phyloP scores from a whole-genome alignment of 2,329 filamentous ascomycete genomes.

The Fusarium clavum region DNA sequence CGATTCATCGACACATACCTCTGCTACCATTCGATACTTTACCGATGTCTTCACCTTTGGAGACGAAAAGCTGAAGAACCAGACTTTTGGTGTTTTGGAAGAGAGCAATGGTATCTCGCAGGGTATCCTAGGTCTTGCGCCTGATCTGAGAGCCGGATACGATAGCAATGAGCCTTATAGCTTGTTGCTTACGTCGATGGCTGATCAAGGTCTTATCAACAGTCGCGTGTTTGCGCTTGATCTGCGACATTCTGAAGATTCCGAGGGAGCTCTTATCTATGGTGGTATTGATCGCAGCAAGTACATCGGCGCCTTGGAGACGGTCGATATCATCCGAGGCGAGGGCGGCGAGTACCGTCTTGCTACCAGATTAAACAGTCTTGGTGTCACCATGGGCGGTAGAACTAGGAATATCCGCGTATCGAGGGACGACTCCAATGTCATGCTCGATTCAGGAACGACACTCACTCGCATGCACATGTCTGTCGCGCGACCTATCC shows the following conservation, averaged over 20 bases:
- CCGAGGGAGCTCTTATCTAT: constrained; percentile 63
- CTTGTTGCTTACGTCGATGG: constrained; percentile 64
- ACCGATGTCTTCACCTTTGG: constrained; percentile 61
- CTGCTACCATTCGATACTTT: constrained; percentile 58
- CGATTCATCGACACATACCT: constrained; percentile 52
- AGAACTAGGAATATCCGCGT: constrained; percentile 44
- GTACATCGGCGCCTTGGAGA: constrained; percentile 60
- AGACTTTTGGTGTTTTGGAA: constrained; percentile 63
- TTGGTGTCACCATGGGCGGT: constrained; percentile 49
- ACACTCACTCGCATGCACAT: constrained; percentile 61
- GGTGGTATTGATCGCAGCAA: constrained; percentile 65
- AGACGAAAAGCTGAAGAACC: constrained; percentile 54
- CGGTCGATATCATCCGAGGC: constrained; percentile 57
- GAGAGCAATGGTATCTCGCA: constrained; percentile 60
- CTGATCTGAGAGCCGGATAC: constrained; percentile 56
- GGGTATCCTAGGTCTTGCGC: constrained; percentile 64
- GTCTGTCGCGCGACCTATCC: constrained; percentile 56
- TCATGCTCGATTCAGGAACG: constrained; percentile 65
- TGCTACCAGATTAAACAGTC: constrained; percentile 48
- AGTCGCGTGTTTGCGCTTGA: constrained; percentile 65
- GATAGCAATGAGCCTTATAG: constrained; percentile 58
- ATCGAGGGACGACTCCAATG: constrained; percentile 50
- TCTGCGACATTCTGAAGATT: constrained; percentile 57
- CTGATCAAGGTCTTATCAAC: constrained; percentile 59
- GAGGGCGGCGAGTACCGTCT: constrained; percentile 53